These are phyloP conservation scores for Uronychia setigera DNA, from an alignment of 73 alveolate species.

Conservation along the genomic window DNA sequence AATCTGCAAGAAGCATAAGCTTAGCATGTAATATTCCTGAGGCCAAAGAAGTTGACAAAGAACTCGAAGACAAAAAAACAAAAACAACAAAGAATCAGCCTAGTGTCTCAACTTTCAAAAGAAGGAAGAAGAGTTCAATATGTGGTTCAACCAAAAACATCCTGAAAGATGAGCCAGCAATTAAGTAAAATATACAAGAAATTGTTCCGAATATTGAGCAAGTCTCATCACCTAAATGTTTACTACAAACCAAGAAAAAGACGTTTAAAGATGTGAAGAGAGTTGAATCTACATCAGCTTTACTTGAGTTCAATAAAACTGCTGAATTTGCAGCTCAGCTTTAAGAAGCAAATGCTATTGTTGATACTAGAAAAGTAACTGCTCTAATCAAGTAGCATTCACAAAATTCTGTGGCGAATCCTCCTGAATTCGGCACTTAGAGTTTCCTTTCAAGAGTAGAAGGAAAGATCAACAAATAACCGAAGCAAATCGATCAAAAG, in stretches of 20 bases:
- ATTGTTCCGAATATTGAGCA: too few relatives aligned
- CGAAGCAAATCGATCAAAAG: neutral
- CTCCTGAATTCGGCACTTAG: neutral
- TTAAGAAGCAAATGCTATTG: neutral
- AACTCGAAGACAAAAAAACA: neutral
- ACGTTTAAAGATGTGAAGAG: neutral
- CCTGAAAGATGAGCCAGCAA: too few relatives aligned
- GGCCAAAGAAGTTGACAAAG: neutral
- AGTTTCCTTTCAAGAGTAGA: neutral
- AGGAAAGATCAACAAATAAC: neutral
- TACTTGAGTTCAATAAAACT: neutral
- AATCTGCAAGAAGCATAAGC: neutral
- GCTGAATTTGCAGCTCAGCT: neutral
- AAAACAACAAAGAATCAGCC: too few relatives aligned
- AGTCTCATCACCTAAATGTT: too few relatives aligned
- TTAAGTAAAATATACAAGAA: too few relatives aligned
- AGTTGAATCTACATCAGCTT: neutral
- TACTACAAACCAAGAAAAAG: too few relatives aligned
- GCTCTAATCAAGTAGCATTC: neutral
- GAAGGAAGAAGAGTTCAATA: slow-evolving; percentile 3
- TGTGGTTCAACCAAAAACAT: too few relatives aligned
- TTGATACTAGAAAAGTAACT: neutral
- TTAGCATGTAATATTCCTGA: neutral
- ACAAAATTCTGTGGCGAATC: too few relatives aligned
- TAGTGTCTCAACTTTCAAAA: too few relatives aligned